phyloP scores from a whole-genome alignment of 805 yeast species.

The Candida adriatica region DNA sequence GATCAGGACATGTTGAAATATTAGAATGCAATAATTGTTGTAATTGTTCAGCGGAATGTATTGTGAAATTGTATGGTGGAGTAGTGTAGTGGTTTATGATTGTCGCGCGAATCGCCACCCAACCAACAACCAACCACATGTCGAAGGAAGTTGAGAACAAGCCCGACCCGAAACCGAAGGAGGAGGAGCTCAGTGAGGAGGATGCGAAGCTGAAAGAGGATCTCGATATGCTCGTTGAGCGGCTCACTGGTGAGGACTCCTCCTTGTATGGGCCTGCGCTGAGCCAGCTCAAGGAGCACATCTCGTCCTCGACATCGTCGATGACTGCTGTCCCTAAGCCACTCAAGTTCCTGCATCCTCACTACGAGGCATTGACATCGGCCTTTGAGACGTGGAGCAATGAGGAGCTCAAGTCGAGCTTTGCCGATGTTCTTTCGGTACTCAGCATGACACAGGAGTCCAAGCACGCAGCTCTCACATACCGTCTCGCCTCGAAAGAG shows the following conservation, averaged over 20 bases:
- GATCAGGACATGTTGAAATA: too few species aligned
- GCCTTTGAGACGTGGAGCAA: conserved; percentile 65
- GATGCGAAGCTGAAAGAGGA: conserved; percentile 84
- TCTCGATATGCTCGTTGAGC: conserved; percentile 80
- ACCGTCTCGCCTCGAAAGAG: conserved; percentile 57
- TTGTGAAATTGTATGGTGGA: too few species aligned
- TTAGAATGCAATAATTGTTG: too few species aligned
- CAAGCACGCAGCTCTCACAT: conserved; percentile 71
- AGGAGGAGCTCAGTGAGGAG: conserved; percentile 89
- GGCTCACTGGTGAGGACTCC: conserved; percentile 48
- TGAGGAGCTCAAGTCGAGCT: conserved; percentile 38
- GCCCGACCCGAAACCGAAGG: conserved; percentile 28
- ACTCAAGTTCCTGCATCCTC: conserved; percentile 87
- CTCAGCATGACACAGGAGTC: conserved; percentile 90
- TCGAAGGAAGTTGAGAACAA: conserved; percentile 10
- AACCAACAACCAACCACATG: conserved; percentile 2
- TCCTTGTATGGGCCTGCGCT: conserved; percentile 52
- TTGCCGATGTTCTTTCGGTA: conserved; percentile 89
- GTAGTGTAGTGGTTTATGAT: too few species aligned
- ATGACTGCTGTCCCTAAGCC: conserved; percentile 99
- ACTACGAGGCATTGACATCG: conserved; percentile 60
- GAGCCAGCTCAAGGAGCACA: conserved; percentile 62
- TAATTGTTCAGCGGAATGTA: too few species aligned
- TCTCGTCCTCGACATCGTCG: conserved; percentile 90
- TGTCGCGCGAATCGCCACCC: too few species aligned